phyloP scores from a whole-genome alignment of 768 basidiomycete species.

The Russula olivacea region DNA sequence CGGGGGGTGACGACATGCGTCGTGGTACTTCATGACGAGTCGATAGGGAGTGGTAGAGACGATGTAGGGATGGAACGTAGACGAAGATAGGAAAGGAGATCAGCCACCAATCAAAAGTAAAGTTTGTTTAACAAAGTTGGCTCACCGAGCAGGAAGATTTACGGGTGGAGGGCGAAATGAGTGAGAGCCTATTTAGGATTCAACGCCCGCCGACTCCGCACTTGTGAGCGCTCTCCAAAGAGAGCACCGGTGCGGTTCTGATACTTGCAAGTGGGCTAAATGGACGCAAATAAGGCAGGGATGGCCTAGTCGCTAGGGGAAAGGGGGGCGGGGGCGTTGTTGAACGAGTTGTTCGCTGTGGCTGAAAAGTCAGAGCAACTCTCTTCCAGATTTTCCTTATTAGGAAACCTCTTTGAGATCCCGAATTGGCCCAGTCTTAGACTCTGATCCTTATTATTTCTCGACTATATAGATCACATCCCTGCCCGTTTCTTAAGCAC shows the following conservation, averaged over 20 bases:
- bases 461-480: too few relatives aligned
- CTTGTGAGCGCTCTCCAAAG: conserved; percentile 5
- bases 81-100: conserved; percentile 19
- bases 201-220: conserved; percentile 27
- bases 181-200: conserved; percentile 28
- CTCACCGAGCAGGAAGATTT: conserved; percentile 30
- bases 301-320: background rate
- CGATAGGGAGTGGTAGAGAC: background rate
- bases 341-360: conserved; percentile 21
- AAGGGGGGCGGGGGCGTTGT: conserved; percentile 6
- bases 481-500: conserved; percentile 7
- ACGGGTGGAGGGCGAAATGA: conserved; percentile 27
- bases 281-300: conserved; percentile 11
- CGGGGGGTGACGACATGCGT: conserved; percentile 25
- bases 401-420: conserved; percentile 11
- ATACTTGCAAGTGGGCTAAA: background rate
- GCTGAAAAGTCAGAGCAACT: conserved; percentile 17
- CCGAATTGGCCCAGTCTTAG: background rate
- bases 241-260: conserved; percentile 2
- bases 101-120: conserved; percentile 27
- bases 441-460: background rate
- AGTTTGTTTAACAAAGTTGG: conserved; percentile 27
- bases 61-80: background rate
- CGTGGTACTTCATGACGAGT: conserved; percentile 10
- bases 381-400: conserved; percentile 17